Percentiles rank a stretch among this genome's conserved stretches.
Conservation (phyloP, 2,329 filamentous ascomycete species). For the Aspergillus pseudoterreus region DNA sequence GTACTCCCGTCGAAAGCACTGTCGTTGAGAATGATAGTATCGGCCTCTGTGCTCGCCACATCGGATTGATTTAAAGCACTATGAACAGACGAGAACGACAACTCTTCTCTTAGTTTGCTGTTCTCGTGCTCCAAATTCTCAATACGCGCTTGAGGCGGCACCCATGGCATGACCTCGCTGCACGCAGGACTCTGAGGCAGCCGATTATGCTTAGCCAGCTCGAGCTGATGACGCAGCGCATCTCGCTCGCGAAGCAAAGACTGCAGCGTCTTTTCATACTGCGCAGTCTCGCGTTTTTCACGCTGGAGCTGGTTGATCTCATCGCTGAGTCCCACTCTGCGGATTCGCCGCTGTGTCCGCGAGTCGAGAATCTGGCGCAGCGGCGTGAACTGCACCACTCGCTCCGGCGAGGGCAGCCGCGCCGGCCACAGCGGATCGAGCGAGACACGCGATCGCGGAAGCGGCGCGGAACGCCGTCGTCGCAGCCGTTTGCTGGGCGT, state of each 20-base stretch:
- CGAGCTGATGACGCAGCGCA: slow-evolving; percentile 25
- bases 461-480: slow-evolving; percentile 33
- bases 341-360: slow-evolving; percentile 41
- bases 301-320: slow-evolving; percentile 44
- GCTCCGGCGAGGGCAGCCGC: slow-evolving; percentile 19
- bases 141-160: slow-evolving; percentile 14
- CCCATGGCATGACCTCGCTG: slow-evolving; percentile 16
- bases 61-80: slow-evolving; percentile 1
- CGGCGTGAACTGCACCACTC: slow-evolving; percentile 44
- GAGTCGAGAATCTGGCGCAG: slow-evolving; percentile 41
- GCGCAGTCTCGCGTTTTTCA: slow-evolving; percentile 32
- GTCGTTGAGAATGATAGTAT: slow-evolving; percentile 29
- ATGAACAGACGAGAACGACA: slow-evolving; percentile 12
- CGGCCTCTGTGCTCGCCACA: slow-evolving; percentile 8
- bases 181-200: slow-evolving; percentile 5
- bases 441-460: slow-evolving; percentile 17
- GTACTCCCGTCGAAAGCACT: slow-evolving; percentile 23
- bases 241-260: slow-evolving; percentile 26
- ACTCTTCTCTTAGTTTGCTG: slow-evolving; percentile 15
- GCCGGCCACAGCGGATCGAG: slow-evolving; percentile 20
- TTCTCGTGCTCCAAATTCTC: slow-evolving; percentile 20
- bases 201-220: slow-evolving; percentile 12
- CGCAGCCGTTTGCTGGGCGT: slow-evolving; percentile 27
- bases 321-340: slow-evolving; percentile 44
- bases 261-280: slow-evolving; percentile 23